Evolutionary conservation across 2,329 filamentous ascomycete genomes (phyloP).

Genomic region (Hansfordia pulvinata): DNA sequence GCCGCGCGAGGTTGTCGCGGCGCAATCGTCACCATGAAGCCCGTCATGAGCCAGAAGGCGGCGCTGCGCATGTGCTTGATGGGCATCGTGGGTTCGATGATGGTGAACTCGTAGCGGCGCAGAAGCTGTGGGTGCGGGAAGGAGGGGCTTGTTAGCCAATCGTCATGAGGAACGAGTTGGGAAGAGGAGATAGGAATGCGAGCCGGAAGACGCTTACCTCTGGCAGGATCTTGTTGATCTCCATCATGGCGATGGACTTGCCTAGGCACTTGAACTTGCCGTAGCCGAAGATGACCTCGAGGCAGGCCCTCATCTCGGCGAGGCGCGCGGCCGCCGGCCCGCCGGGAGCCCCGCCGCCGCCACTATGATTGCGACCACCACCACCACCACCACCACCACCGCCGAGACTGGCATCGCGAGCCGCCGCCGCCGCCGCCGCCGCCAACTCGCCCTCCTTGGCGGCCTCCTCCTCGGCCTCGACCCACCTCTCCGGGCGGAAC

Average conservation of each 20-base stretch:
- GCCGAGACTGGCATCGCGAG: no score
- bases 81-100: constrained; percentile 18
- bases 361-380: no score
- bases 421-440: no score
- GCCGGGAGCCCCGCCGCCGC: neutral
- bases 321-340: no score
- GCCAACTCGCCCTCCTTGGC: no score
- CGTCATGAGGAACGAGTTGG: neutral
- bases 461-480: constrained; percentile 2
- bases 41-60: constrained; percentile 19
- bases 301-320: constrained; percentile 4
- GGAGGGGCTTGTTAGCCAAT: neutral
- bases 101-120: constrained; percentile 18
- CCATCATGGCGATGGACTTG: constrained; percentile 4
- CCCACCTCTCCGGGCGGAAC: constrained; percentile 5
- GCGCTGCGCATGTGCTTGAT: constrained; percentile 18
- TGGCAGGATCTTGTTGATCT: constrained; percentile 4
- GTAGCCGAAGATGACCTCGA: constrained; percentile 6
- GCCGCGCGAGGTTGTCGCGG: no score
- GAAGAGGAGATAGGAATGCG: neutral
- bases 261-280: constrained; percentile 6
- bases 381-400: no score
- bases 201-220: constrained; percentile 3
- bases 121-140: constrained; percentile 11
- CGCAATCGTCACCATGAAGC: constrained; percentile 19